Evolutionary conservation across 2,329 filamentous ascomycete species (phyloP).

Genomic region (Fusarium guadeloupense): DNA sequence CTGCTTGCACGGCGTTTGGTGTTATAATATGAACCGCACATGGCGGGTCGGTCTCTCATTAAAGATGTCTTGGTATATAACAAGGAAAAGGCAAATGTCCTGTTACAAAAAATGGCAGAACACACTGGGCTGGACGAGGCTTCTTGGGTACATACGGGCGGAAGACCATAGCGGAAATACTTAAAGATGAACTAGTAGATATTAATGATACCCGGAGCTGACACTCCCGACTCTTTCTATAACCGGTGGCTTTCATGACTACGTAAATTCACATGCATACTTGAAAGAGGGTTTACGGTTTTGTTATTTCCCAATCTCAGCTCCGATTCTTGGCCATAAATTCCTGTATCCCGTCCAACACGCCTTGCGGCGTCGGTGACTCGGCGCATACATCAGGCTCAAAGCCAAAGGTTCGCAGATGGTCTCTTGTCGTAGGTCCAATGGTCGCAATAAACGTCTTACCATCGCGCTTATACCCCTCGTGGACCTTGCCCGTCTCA

Average conservation of each 20-base stretch:
- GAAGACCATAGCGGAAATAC: conserved; percentile 9
- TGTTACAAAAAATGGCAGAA: conserved; percentile 3
- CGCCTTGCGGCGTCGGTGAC: conserved; percentile 82
- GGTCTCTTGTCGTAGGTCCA: conserved; percentile 88
- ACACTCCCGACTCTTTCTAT: conserved; percentile 36
- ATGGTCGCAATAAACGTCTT: conserved; percentile 82
- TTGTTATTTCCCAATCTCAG: conserved; percentile 11
- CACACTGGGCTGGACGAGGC: not conserved
- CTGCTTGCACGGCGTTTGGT: conserved; percentile 30
- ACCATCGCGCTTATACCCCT: conserved; percentile 43
- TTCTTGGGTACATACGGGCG: conserved; percentile 20
- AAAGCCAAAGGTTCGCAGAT: conserved; percentile 73
- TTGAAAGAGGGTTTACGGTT: not conserved
- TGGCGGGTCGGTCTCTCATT: conserved; percentile 12
- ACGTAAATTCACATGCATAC: not conserved
- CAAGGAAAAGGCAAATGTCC: not conserved
- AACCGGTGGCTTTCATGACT: not conserved
- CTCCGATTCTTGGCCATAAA: conserved; percentile 34
- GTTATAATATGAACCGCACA: conserved; percentile 18
- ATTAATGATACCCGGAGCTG: conserved; percentile 45
- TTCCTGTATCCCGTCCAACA: conserved; percentile 72
- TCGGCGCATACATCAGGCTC: conserved; percentile 82
- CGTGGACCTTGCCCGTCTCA: conserved; percentile 52
- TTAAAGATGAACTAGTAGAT: conserved; percentile 25
- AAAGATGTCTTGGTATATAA: not conserved